These are phyloP conservation scores for Penicillium argentinense DNA, from an alignment of 495 filamentous ascomycete genomes.

Conservation along the genomic window DNA sequence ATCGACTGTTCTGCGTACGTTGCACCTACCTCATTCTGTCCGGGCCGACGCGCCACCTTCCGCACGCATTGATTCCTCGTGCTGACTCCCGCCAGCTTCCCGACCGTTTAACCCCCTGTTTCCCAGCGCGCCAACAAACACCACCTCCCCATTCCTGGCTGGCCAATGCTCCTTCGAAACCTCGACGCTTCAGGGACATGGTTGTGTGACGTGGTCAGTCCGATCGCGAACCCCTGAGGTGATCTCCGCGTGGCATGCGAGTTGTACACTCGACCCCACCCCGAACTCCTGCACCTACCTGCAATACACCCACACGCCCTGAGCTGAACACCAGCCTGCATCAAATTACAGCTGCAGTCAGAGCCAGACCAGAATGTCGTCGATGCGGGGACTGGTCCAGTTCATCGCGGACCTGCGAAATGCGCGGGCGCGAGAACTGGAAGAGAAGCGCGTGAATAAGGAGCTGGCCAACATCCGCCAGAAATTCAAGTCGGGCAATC, in stretches of 20 bases:
- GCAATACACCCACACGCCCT: background rate
- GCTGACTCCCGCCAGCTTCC: background rate
- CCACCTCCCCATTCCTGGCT: constrained; percentile 4
- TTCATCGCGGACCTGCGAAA: constrained; percentile 98
- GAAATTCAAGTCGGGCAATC: constrained; percentile 71
- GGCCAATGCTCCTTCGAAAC: constrained; percentile 25
- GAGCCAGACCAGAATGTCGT: constrained; percentile 46
- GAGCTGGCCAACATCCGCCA: constrained; percentile 96
- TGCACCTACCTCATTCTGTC: background rate
- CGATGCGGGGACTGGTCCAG: constrained; percentile 89
- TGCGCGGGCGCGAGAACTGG: constrained; percentile 89
- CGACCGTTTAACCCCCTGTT: constrained; percentile 23
- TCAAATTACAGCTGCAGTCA: background rate
- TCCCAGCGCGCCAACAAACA: constrained; percentile 11
- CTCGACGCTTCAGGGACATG: constrained; percentile 26
- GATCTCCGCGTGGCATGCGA: constrained; percentile 31
- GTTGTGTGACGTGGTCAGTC: constrained; percentile 30
- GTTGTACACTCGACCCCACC: constrained; percentile 16
- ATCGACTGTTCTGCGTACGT: background rate
- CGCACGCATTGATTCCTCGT: background rate
- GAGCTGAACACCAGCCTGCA: background rate
- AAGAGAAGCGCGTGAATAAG: constrained; percentile 99
- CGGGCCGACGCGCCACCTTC: too few species aligned
- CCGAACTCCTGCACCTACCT: too few species aligned
- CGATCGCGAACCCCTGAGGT: constrained; percentile 31